Evolutionary conservation across 2,329 filamentous ascomycete species (phyloP).

Genomic region (Aspergillus sp.): DNA sequence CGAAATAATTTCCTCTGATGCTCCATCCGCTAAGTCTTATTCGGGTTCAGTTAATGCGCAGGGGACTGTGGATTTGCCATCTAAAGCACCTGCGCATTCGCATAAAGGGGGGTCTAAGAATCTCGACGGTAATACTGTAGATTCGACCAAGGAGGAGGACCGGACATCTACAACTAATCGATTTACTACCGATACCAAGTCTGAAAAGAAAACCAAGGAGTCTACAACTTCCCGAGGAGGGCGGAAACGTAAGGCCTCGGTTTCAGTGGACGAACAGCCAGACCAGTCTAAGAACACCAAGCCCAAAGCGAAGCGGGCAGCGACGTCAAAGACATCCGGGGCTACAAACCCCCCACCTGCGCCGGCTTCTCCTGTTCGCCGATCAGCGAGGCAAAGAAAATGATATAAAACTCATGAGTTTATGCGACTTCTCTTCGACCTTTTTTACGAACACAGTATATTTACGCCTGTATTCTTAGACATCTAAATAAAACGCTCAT

Average conservation of each 20-base stretch:
- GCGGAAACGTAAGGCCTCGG: slow-evolving; percentile 26
- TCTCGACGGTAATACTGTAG: not conserved
- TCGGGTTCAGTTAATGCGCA: not conserved
- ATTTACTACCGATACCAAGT: not conserved
- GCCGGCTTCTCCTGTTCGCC: slow-evolving; percentile 24
- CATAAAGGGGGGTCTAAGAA: not conserved
- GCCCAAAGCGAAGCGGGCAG: slow-evolving; percentile 26
- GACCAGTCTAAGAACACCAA: not conserved
- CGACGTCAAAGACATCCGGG: slow-evolving; percentile 21
- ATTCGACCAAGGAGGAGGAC: not conserved
- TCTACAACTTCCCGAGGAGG: slow-evolving; percentile 7
- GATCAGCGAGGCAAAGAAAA: slow-evolving; percentile 30
- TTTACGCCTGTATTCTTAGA: slow-evolving; percentile 15
- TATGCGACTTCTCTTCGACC: not conserved
- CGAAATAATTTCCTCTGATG: not conserved
- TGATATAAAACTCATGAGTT: slow-evolving; percentile 3
- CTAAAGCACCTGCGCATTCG: not conserved
- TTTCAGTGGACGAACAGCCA: slow-evolving; percentile 8
- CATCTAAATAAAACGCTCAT: not conserved
- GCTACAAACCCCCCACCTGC: slow-evolving; percentile 8
- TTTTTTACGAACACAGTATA: slow-evolving; percentile 10
- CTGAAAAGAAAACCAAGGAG: not conserved
- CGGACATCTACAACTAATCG: not conserved
- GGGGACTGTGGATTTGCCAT: not conserved
- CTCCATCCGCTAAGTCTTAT: not conserved